Base-by-base conservation (phyloP, 176 grass and related monocot genomes). In the Elymus sibiricus region DNA sequence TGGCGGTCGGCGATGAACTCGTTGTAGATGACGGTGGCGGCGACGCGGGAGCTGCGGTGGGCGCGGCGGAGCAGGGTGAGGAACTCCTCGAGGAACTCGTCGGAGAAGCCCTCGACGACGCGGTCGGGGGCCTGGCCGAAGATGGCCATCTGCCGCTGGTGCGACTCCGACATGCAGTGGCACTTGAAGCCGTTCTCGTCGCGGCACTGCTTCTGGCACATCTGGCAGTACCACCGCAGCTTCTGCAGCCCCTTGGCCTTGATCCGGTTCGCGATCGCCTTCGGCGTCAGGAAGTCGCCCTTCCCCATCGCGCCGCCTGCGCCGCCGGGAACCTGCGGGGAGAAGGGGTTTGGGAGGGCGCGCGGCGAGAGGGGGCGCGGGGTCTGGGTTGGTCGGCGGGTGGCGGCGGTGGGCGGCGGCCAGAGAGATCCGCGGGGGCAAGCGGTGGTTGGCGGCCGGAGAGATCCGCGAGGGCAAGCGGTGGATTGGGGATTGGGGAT, bases 101-200 rank as follows among this genome's bases (percentile, higher is more conserved):
- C 91, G 21, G 95, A 98, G 83, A 88, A 98, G 6, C 91, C 91
- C 22, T 82, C 43, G 31, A 98, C 74, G 79, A 98, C 51, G 37
- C 93, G 93, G 28, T 90, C 82, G 28, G 95, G 89, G 28, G 90
- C 94, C 87, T 95, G 88, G 85, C 93, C 93, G 72, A 98, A 98
- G 39, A 98, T 75, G 88, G 90, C 90, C 96, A 98, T 98, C 93
- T 98, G 93, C 22, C 95, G 95, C 87, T 98, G 95, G 87, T 98
- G 95, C 61, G 88, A 91, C 78, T 95, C 96, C 75, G 93, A 94
- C 88, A 98, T 87, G 90, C 90, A 95, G 65, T 98, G 96, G 86
- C 96, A 95, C 80, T 98, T 98, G 92, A 95, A 98, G 4, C 93
- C 93, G 70, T 95, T 98, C 86, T 98, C 93, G 70, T 95, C 92